These are phyloP conservation scores for Cryptosporidium baileyi DNA, from an alignment of 169 alveolate species.

Conservation along the genomic window DNA sequence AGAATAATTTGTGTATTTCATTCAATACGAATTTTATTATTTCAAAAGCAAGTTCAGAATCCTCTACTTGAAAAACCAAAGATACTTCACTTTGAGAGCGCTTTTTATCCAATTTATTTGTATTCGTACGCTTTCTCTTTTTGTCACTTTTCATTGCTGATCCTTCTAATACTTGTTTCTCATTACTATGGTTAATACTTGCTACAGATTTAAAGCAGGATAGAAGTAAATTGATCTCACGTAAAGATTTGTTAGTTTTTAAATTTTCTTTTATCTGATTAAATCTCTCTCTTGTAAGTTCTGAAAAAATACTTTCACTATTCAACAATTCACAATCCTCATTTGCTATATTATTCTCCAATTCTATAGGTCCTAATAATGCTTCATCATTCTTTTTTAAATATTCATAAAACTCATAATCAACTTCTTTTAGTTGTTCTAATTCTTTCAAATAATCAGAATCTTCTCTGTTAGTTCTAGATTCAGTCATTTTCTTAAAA, in stretches of 20 bases:
- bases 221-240: background rate
- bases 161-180: background rate
- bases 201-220: conserved; percentile 50
- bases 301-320: background rate
- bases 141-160: background rate
- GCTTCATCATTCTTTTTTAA: conserved; percentile 23
- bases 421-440: conserved; percentile 19
- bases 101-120: background rate
- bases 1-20: conserved; percentile 3
- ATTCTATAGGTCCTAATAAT: conserved; percentile 19
- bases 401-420: conserved; percentile 28
- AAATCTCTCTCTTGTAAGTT: background rate
- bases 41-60: conserved; percentile 48
- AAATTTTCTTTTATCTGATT: background rate
- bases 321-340: background rate
- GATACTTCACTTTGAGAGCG: background rate
- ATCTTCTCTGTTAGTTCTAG: background rate
- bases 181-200: background rate
- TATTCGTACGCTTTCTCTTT: background rate
- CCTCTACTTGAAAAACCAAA: conserved; percentile 28
- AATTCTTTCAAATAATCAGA: conserved; percentile 22
- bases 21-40: background rate
- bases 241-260: background rate
- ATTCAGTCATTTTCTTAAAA: background rate
- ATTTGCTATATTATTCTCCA: background rate